Evolutionary conservation across 2,329 filamentous ascomycete species (phyloP), one percentile per base, ranked within the genome.

Genomic region (Fusarium veterinarium): DNA sequence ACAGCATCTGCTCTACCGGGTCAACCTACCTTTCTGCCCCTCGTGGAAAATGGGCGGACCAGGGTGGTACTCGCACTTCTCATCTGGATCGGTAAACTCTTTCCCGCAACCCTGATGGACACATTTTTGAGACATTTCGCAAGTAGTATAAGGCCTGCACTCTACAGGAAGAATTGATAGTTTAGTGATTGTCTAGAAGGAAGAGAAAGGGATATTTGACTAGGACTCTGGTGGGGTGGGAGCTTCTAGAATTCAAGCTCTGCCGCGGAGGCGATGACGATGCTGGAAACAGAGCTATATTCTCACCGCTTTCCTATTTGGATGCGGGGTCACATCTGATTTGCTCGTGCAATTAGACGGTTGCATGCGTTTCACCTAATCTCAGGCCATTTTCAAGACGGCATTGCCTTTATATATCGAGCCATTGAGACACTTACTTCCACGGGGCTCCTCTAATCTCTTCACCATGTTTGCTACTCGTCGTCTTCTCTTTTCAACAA

Each of bases 21-120:
- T 55, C 28, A 49, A 56, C 69, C 80, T 86, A 97, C 95, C 96
- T 91, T 99, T 98, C 84, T 98, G 95, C 69, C 96, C 96, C 85
- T 99, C 96, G 82, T 98, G 96, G 83, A 99, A 99, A 81, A 96
- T 88, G 49, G 96, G 96, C 73, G 95, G 94, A 63, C 95, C 95
- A 46, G 95, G 94, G 84, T 99, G 96, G 85, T 98, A 98, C 76
- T 90, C 85, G 84, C 96, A 99, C 75, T 91, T 88, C 82, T 97
- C 95, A 45, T 94, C 90, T 14, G 91, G 84, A 81, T 98, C 92
- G 53, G 91, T 91, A 83, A 94, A 98, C 73, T 87, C 83, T 87
- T 98, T 98, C 78, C 93, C 94, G 83, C 96, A 99, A 81, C 95
- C 95, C 83, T 97, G 95, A 86, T 98, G 96, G 65, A 98, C 94